Evolutionary conservation across 306 rosid genomes (phyloP).

Genomic region (Alnus rubra): DNA sequence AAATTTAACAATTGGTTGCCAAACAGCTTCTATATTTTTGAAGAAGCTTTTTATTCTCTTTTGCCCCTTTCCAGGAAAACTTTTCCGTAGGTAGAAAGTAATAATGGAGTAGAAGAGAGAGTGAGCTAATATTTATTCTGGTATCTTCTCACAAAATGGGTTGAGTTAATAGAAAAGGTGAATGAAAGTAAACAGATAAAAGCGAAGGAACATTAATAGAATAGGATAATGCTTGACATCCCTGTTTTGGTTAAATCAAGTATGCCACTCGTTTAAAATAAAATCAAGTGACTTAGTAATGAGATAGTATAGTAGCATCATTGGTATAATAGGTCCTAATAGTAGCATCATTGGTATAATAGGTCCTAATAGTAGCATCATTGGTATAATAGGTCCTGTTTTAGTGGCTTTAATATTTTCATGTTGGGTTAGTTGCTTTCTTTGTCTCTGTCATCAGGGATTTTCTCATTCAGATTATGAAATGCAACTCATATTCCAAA

Average conservation of each 20-base stretch:
- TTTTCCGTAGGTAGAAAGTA: not conserved
- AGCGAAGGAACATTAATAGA: not conserved
- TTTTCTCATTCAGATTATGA: not conserved
- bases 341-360: no score
- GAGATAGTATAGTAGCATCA: not conserved
- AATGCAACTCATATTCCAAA: slow-evolving; percentile 19
- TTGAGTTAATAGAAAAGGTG: not conserved
- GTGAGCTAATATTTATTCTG: not conserved
- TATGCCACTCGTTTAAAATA: not conserved
- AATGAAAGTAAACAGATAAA: not conserved
- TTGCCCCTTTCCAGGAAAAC: no score
- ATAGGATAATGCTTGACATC: not conserved
- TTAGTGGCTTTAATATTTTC: not conserved
- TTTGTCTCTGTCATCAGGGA: not conserved
- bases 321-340: no score
- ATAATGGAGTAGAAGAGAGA: not conserved
- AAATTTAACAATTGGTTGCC: no score
- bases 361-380: not conserved
- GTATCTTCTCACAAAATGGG: not conserved
- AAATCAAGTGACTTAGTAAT: not conserved
- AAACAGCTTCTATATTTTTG: no score
- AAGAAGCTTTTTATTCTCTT: not conserved
- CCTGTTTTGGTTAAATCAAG: not conserved
- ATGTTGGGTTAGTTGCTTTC: slow-evolving; percentile 7
- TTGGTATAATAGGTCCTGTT: not conserved